A percentile compares a stretch with the other conserved stretches of the same genome.
phyloP scores from a whole-genome alignment of 305 asterid genomes.

The Galium porrigens region DNA sequence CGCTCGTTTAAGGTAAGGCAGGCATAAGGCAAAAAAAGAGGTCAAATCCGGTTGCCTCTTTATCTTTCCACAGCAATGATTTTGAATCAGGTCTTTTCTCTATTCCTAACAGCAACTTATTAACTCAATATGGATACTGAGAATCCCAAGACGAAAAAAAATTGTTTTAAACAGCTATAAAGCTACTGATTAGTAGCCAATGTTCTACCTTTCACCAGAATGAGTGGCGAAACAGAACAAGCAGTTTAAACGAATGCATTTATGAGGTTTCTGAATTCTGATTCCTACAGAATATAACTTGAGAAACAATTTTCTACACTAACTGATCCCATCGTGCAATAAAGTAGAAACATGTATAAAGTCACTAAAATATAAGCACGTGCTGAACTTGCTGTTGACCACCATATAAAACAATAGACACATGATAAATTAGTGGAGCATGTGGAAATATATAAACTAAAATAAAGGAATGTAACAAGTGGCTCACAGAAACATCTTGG shows the following conservation, averaged over 20 bases:
- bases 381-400: background rate
- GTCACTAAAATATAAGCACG: background rate
- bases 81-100: background rate
- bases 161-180: background rate
- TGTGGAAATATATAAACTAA: background rate
- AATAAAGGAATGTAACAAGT: conserved; percentile 9
- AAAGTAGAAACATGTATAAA: background rate
- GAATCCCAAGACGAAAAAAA: background rate
- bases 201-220: background rate
- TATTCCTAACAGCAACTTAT: background rate
- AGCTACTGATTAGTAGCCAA: background rate
- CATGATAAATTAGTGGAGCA: background rate
- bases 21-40: background rate
- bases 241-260: background rate
- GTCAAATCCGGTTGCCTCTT: too few species aligned
- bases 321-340: background rate
- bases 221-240: background rate
- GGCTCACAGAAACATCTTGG: conserved; percentile 72
- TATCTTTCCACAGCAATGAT: background rate
- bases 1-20: background rate
- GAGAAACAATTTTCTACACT: background rate
- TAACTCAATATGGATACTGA: background rate
- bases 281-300: background rate
- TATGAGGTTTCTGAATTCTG: background rate
- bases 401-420: background rate